Evolutionary conservation across 768 basidiomycete species (phyloP), one percentile per base, ranked within the genome.

Genomic region (Suillus discolor): DNA sequence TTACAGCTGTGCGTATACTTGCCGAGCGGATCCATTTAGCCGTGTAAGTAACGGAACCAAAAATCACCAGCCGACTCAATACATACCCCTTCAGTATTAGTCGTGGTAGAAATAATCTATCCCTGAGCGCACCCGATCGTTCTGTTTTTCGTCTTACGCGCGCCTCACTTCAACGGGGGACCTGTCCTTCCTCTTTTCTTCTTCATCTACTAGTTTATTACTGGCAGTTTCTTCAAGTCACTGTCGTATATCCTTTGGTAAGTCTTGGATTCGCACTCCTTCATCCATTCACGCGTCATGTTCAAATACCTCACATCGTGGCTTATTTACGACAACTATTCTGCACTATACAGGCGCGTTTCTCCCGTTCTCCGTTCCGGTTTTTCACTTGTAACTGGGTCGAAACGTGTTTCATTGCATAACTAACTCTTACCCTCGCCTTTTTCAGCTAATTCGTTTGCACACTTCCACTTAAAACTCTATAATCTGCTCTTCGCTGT

Each of bases 391-490:
- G 36, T 68, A 53, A 68, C 61, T 68, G 65, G 39, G 51, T 63
- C 70, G 63, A 64, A 68, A 74, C 76, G 68, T 68, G 68, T 66
- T 63, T 62, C 68, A 70, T 64, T 53, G 64, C 59, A 60, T 70
- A 69, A 66, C 74, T 75, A 36, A 77, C 64, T 67, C 25, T 23
- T 59, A 63, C 64, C 68, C 64, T 68, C 64, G 61, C 71, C 70
- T 67, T 67, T 73, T 69, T 67, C 74, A 75, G 77, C 71, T 79
- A 80, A 75, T 79, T 70, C 72, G 75, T 72, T 79, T 73, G 72
- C 69, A 49, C 47, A 42, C 68, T 63, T 70, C 72, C 71, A 41
- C 72, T 75, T 73, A 68, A 73, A 74, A 70, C 68, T 64, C 63
- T 69, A 77, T 74, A 79, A 78, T 74, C 59, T 73, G 70, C 73